Evolutionary conservation across 805 yeast species (phyloP).

Genomic region (Yarrowia deformans): DNA sequence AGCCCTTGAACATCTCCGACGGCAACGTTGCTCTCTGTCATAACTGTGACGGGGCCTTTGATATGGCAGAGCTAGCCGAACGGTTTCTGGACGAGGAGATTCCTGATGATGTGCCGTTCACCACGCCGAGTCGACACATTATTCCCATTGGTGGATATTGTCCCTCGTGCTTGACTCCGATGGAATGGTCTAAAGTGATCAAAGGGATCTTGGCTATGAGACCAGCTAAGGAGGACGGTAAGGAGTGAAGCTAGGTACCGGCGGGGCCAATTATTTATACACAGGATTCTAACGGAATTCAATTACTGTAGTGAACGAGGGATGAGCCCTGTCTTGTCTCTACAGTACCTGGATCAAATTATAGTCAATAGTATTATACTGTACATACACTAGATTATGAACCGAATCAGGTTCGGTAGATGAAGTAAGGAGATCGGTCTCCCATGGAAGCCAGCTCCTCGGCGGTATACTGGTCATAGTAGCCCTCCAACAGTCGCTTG

Average conservation of each 20-base stretch:
- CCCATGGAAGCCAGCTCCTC: conserved; percentile 37
- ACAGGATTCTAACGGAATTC: too few relatives aligned
- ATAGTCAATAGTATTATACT: not conserved
- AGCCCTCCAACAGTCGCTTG: conserved; percentile 25
- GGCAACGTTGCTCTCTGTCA: conserved; percentile 22
- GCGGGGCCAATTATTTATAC: not conserved
- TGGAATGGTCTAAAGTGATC: conserved; percentile 33
- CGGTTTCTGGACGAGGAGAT: conserved; percentile 9
- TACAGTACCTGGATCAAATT: not conserved
- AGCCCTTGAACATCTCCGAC: not conserved
- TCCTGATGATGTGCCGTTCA: conserved; percentile 13
- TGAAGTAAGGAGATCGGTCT: conserved; percentile 33
- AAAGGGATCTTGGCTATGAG: conserved; percentile 12
- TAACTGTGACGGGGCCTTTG: conserved; percentile 25
- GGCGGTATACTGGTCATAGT: conserved; percentile 36
- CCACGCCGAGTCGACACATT: not conserved
- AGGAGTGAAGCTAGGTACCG: not conserved
- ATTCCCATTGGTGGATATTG: conserved; percentile 26
- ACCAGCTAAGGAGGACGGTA: not conserved
- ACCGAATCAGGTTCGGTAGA: conserved; percentile 6
- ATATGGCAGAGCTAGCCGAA: conserved; percentile 8
- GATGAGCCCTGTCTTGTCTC: too few relatives aligned
- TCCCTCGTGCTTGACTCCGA: not conserved
- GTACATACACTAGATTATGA: conserved; percentile 8
- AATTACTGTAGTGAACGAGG: too few relatives aligned